Evolutionary conservation across 1,284 basidiomycete genomes (phyloP), one percentile per base, ranked within the genome.

Genomic region (Cryptococcus jaspeensis): DNA sequence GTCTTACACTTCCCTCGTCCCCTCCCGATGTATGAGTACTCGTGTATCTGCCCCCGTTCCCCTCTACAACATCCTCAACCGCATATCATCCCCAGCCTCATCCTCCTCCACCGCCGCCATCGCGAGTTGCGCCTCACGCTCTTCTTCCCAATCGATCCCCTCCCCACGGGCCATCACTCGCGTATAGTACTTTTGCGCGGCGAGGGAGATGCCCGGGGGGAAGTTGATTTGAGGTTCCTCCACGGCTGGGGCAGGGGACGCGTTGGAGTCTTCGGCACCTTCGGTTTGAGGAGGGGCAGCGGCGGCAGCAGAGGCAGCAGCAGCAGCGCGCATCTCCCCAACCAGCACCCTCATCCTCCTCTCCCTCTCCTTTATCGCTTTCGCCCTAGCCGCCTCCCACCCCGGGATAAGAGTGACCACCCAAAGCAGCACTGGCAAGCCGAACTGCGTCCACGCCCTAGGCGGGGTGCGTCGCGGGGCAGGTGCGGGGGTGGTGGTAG

Each of bases 61-160:
- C 9, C 22, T 42, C 40, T 42, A 42, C 40, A 42, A 22, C 8
- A 42, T n/a, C 16, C 40, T 42, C 42, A 64, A 44, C 32, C 60
- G 47, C 60, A 59, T 59, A 11, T 52, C 60, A 5, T 57, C 61
- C 36, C 58, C 57, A 38, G 22, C 52, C 16, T 62, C 64, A 41
- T 65, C 64, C 23, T 71, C 65, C 38, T 72, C 66, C 3, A 58
- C 63, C 18, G 70, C 53, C n/a, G 69, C 71, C 63, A 74, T 62
- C 5, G 67, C 71, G 46, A 67, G 52, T 63, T 74, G 70, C 15
- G 71, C 70, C 40, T 71, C 74, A 28, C 74, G 52, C 63, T 75
- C 75, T 57, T 75, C 75, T 39, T 76, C 74, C 74, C 74, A 76
- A 60, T 76, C 74, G 28, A 76, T 74, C 28, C 67, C 64, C 55